Evolutionary conservation across 495 filamentous ascomycete species (phyloP), one percentile per base, ranked within the genome.

Genomic region (Penicillium lividum): DNA sequence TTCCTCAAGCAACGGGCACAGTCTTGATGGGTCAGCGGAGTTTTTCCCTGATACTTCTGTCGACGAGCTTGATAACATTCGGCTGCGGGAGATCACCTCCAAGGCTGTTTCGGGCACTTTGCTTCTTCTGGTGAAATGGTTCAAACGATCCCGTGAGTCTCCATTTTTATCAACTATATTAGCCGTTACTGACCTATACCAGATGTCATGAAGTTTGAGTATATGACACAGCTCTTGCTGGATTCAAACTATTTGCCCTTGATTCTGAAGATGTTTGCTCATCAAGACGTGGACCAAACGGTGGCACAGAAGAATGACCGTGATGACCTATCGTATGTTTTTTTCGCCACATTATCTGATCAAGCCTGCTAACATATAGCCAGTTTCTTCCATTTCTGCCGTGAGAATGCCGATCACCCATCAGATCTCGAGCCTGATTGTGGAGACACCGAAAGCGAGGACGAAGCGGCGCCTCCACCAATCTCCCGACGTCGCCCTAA

Each of bases 171-270:
- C n/a, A 28, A 25, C 44, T 47, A 9, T 33, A 43, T 28, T 22
- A 7, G 11, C 15, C 18, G 22, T 31, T 45, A 25, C 82, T 72
- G 33, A 60, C 30, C 0, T 11, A 46, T 13, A 6, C 16, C 57
- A 96, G 93, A 98, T 67, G 84, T 98, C 43, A 76, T 98, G 58
- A 96, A 96, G 69, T 97, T 93, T 60, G 94, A 98, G 73, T 98
- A 97, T 67, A 76, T 98, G 64, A 91, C 92, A 0, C 95, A 98
- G 71, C 82, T 98, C 0, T 77, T 98, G 8, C 80, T 98, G 18
- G 94, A 98, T 71, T 90, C 90, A 18, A 97, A 95, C 71, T 98
- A 96, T 67, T 77, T 98, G 15, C 94, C 94, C 0, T 75, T 98
- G 28, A 87, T 96, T 15, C 78, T 98, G 15, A 98, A 97, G 79